Percentiles rank a stretch among this genome's conserved stretches.
These are phyloP conservation scores for Phalaenopsis hybrid DNA, from an alignment of 116 monocot species.

Conservation along the genomic window DNA sequence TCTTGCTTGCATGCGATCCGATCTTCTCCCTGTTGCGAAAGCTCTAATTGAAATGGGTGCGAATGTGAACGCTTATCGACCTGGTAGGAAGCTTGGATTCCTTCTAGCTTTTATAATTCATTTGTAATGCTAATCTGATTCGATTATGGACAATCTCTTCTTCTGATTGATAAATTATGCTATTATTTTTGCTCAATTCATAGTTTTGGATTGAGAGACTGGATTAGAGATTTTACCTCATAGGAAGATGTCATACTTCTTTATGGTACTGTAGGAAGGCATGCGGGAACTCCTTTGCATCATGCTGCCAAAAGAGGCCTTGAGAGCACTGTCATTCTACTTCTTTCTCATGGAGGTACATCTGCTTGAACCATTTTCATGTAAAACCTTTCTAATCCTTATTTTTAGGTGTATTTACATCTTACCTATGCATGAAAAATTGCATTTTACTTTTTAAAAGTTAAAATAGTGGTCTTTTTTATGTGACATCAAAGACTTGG, in stretches of 20 bases:
- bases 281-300: constrained; percentile 83
- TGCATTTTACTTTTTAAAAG: too few species aligned
- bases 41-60: constrained; percentile 74
- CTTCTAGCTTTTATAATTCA: neutral
- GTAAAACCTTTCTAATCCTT: neutral
- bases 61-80: constrained; percentile 83
- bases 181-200: neutral
- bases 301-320: constrained; percentile 94
- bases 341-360: constrained; percentile 76
- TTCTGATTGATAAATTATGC: neutral
- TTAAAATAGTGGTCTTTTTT: too few species aligned
- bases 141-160: neutral
- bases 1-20: constrained; percentile 56
- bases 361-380: neutral
- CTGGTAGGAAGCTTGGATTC: constrained; percentile 38
- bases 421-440: too few species aligned
- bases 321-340: constrained; percentile 59
- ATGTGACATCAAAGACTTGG: too few species aligned
- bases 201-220: neutral
- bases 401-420: neutral
- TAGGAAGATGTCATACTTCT: neutral
- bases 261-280: constrained; percentile 30
- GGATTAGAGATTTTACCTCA: neutral
- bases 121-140: neutral
- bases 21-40: constrained; percentile 53